Base-by-base conservation (phyloP, 1,139 yeast species). In the Zygosaccharomyces pseudobailii region DNA sequence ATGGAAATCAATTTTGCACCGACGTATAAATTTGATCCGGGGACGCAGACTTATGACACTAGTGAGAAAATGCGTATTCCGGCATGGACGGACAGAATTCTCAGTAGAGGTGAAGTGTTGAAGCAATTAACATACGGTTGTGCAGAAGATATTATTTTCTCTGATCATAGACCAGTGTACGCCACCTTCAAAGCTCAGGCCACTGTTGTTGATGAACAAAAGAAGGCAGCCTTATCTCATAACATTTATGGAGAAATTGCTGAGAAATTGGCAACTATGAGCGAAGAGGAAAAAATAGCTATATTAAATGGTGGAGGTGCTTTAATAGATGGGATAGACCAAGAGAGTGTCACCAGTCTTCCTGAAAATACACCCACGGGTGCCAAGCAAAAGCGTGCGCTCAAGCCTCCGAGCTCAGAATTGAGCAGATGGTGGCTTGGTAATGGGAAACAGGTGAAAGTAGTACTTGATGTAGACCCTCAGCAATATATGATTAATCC, bases 91-190 rank as follows among this genome's bases (percentile, higher is more conserved):
- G 98, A 92, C 69, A 72, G 99, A 45, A 80, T 84, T 45, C 57
- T 84, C 45, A 73, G 74, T 45, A 69, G 81, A 42, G 78, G 80
- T 21, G 77, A 78, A 47, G 73, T 79, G 36, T 63, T 92, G 51
- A 77, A 75, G 48, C 97, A 87, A 58, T 59, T 78, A 20, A 70
- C 74, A 19, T 92, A 92, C 63, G 78, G 81, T 38, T 74, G 83
- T 51, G 82, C 77, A 3, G 79, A 76, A 10, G 74, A 74, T 31
- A 69, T 90, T 36, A 67, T 71, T 45, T 90, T 92, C 65, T 87
- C 96, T 0, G 99, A 92, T 66, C 99, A 94, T 67, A 71, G 96
- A 42, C 98, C 98, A 0, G 97, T 92, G 0, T 87, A 78, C 67
- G 96, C 90, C 0, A 70, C 80, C 1, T 92, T 87, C 64, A 73